phyloP scores from a whole-genome alignment of 2,329 filamentous ascomycete genomes.

The Kalaharituber pfeilii region DNA sequence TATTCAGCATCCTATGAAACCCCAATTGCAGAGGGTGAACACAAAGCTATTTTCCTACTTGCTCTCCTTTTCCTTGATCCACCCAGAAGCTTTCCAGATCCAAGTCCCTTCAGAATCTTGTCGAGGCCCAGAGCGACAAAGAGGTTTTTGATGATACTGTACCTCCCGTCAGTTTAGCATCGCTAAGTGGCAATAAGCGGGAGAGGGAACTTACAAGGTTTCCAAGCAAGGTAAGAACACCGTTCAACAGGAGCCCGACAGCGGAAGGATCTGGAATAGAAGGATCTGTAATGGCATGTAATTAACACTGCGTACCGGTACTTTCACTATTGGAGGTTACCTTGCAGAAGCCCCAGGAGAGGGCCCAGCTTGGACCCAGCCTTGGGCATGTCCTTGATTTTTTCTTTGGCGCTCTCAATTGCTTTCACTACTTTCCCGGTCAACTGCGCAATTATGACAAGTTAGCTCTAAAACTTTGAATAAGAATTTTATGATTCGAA shows the following conservation, averaged over 20 bases:
- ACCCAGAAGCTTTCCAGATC: conserved; percentile 36
- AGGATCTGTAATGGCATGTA: conserved; percentile 39
- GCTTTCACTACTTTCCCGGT: conserved; percentile 64
- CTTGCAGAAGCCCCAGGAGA: conserved; percentile 54
- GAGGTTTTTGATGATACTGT: conserved; percentile 60
- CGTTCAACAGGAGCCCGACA: conserved; percentile 63
- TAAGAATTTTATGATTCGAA: conserved; percentile 29
- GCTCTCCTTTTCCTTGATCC: background rate
- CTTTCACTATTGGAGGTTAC: conserved; percentile 2
- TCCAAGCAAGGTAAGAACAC: conserved; percentile 72
- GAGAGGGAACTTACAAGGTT: conserved; percentile 37
- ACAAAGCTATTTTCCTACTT: background rate
- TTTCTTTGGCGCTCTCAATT: conserved; percentile 75
- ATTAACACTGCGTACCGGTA: background rate
- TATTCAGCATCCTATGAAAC: no score
- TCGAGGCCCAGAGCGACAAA: conserved; percentile 60
- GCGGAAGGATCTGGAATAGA: conserved; percentile 79
- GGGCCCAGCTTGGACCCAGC: conserved; percentile 91
- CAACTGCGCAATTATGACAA: conserved; percentile 37
- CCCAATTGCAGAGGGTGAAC: no score
- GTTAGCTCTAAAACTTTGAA: conserved; percentile 1
- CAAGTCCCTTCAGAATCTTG: conserved; percentile 57
- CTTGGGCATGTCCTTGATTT: conserved; percentile 78
- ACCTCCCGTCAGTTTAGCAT: conserved; percentile 59
- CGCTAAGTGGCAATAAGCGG: conserved; percentile 18